A percentile compares a stretch with the other conserved stretches of the same genome.
Conservation (phyloP, 352 stramenopile genomes). For the Phytophthora sp. region DNA sequence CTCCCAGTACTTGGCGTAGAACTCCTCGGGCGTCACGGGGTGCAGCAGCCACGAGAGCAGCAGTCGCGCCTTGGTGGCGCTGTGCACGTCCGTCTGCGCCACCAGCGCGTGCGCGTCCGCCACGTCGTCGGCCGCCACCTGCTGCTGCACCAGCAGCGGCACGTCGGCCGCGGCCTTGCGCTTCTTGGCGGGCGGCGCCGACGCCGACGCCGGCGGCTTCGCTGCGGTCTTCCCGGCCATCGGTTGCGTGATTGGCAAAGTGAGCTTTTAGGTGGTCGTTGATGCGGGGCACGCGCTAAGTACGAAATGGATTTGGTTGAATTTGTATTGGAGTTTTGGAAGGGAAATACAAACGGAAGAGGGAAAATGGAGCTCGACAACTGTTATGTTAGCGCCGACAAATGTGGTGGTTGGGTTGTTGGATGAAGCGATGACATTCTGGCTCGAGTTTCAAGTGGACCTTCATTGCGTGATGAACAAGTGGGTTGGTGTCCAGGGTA, state of each 20-base stretch:
- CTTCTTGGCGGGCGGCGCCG: constrained; percentile 53
- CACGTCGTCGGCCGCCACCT: constrained; percentile 55
- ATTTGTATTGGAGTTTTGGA: no score
- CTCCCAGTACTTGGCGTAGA: constrained; percentile 95
- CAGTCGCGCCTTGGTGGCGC: constrained; percentile 68
- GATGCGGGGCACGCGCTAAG: no score
- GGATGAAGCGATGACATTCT: no score
- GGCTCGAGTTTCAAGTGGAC: no score
- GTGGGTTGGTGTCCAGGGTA: no score
- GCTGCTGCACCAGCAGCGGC: constrained; percentile 45
- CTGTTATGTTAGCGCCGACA: no score
- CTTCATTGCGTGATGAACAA: no score
- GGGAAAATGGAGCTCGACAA: no score
- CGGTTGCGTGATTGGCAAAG: constrained; percentile 20
- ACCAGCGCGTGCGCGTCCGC: constrained; percentile 64
- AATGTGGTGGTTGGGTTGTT: no score
- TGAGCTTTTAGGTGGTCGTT: no score
- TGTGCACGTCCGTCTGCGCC: constrained; percentile 65
- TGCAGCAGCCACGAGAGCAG: constrained; percentile 89
- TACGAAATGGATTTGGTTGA: no score
- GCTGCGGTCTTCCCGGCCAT: constrained; percentile 49
- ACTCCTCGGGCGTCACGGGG: constrained; percentile 85
- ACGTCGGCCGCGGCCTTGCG: constrained; percentile 44
- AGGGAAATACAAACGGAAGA: no score
- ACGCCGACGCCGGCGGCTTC: constrained; percentile 11